phyloP scores from a whole-genome alignment of 225 moss, liverwort and hornwort species.

The Antitrichia curtipendula region DNA sequence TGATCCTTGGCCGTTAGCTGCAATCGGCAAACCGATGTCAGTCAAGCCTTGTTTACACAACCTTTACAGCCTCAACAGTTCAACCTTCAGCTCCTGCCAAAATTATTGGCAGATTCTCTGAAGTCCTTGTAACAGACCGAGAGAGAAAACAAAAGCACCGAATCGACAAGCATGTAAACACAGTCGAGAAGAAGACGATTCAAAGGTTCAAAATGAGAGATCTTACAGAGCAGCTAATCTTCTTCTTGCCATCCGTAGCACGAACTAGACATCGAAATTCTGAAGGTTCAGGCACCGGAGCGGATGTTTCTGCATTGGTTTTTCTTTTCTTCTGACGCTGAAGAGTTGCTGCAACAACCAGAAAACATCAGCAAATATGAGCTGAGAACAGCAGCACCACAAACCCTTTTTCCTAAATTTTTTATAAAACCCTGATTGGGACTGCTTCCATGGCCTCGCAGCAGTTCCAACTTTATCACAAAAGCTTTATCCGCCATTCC shows the following conservation, averaged over 20 bases:
- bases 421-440: neutral
- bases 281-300: slow-evolving; percentile 18
- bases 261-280: slow-evolving; percentile 68
- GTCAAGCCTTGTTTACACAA: neutral
- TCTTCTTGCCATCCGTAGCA: slow-evolving; percentile 89
- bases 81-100: neutral
- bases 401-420: neutral
- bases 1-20: slow-evolving; percentile 82
- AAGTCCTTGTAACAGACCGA: neutral
- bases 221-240: slow-evolving; percentile 70
- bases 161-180: neutral
- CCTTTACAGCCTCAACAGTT: neutral
- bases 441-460: neutral
- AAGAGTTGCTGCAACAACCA: slow-evolving; percentile 44
- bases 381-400: neutral
- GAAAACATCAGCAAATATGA: neutral
- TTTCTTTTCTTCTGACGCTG: slow-evolving; percentile 46
- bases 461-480: neutral
- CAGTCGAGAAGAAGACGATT: neutral
- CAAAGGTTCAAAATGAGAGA: neutral
- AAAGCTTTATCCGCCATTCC: neutral
- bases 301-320: slow-evolving; percentile 11
- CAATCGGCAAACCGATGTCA: neutral
- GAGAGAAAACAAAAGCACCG: neutral
- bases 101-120: neutral